A percentile compares a stretch with the other conserved stretches of the same genome.
These are phyloP conservation scores for Penicillium ucsense DNA, from an alignment of 495 filamentous ascomycete genomes.

Conservation along the genomic window DNA sequence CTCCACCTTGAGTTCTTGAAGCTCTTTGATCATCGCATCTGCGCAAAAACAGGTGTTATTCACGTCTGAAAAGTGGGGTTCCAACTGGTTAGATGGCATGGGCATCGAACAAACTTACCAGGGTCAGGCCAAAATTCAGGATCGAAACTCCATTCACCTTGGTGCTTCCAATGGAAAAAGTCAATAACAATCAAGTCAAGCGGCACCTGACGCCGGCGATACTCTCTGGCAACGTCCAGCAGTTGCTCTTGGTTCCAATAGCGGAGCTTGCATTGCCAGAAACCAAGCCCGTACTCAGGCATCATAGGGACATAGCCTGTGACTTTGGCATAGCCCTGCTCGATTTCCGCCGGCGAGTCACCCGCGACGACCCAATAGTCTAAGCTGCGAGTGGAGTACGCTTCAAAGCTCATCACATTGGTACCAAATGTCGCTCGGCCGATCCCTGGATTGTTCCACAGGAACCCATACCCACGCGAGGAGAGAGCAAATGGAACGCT, in stretches of 20 bases:
- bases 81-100: no score
- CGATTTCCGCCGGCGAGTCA: conserved; percentile 42
- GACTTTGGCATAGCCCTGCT: conserved; percentile 38
- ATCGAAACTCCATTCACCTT: conserved; percentile 52
- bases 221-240: conserved; percentile 43
- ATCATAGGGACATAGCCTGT: conserved; percentile 49
- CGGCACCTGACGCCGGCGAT: conserved; percentile 38
- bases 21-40: conserved; percentile 47
- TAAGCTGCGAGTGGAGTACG: conserved; percentile 39
- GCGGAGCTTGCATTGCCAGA: conserved; percentile 53
- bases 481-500: conserved; percentile 47
- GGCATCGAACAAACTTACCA: conserved; percentile 12
- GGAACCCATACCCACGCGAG: conserved; percentile 44
- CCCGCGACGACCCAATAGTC: conserved; percentile 53
- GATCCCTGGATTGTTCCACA: conserved; percentile 51
- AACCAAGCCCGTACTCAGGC: conserved; percentile 53
- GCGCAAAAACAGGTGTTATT: neutral
- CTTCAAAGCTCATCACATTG: conserved; percentile 51
- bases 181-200: conserved; percentile 51
- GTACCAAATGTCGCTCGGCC: conserved; percentile 46
- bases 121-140: conserved; percentile 48
- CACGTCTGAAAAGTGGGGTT: neutral
- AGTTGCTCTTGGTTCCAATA: conserved; percentile 52
- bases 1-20: conserved; percentile 41
- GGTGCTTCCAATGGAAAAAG: conserved; percentile 52